phyloP scores from a whole-genome alignment of 495 filamentous ascomycete genomes.

The Penicillium crystallinum region DNA sequence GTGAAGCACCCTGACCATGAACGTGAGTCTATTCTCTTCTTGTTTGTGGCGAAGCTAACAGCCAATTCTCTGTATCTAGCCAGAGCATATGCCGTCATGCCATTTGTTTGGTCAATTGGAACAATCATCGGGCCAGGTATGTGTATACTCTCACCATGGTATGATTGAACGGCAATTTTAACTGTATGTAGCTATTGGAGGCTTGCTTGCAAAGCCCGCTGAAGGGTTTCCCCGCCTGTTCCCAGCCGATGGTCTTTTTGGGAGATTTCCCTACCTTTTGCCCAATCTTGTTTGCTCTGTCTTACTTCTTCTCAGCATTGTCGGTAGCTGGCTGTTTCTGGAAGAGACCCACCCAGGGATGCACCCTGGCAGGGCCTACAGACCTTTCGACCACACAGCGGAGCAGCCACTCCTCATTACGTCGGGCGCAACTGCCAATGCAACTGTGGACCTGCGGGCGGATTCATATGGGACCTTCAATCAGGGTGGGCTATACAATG shows the following conservation, averaged over 20 bases:
- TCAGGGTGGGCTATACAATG: constrained; percentile 45
- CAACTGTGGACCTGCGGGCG: constrained; percentile 62
- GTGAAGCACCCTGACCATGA: constrained; percentile 77
- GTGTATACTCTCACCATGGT: constrained; percentile 8
- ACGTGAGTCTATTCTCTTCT: constrained; percentile 49
- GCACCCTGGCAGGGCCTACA: constrained; percentile 53
- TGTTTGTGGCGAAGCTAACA: constrained; percentile 6
- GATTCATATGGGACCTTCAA: constrained; percentile 80
- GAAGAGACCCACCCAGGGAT: constrained; percentile 79
- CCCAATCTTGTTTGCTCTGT: constrained; percentile 73
- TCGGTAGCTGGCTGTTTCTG: constrained; percentile 66
- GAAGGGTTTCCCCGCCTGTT: constrained; percentile 63
- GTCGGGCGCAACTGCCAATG: constrained; percentile 62
- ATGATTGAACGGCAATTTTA: constrained; percentile 8
- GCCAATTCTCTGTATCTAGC: constrained; percentile 37
- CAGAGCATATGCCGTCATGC: constrained; percentile 77
- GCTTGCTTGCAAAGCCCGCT: constrained; percentile 68
- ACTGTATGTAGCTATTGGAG: constrained; percentile 57
- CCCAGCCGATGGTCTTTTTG: constrained; percentile 59
- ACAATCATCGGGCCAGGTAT: constrained; percentile 72
- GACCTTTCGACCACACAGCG: constrained; percentile 47
- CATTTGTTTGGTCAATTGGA: constrained; percentile 82
- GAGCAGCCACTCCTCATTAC: constrained; percentile 69
- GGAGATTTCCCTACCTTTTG: constrained; percentile 74
- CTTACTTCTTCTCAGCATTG: constrained; percentile 66